phyloP scores from a whole-genome alignment of 1,284 basidiomycete species.

The Trametes sp. region DNA sequence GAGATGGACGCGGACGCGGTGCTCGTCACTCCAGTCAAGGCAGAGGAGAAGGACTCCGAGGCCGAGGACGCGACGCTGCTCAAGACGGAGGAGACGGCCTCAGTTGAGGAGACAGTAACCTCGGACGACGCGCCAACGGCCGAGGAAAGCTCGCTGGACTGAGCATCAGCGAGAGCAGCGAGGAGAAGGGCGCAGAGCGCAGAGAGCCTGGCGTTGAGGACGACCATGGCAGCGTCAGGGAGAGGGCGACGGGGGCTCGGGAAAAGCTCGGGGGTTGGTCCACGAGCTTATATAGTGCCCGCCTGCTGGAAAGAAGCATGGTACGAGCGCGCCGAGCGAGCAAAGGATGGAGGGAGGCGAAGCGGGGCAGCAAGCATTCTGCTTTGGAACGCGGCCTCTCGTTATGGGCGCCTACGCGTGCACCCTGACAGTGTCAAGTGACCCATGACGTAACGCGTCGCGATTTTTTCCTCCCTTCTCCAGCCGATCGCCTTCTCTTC shows the following conservation, averaged over 20 bases:
- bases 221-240: conserved; percentile 24
- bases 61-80: neutral
- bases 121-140: neutral
- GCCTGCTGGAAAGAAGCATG: neutral
- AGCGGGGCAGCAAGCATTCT: neutral
- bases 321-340: neutral
- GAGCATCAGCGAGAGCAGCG: conserved; percentile 23
- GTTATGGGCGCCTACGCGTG: conserved; percentile 10
- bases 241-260: conserved; percentile 12
- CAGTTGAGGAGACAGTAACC: conserved; percentile 9
- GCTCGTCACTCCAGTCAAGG: neutral
- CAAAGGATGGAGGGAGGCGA: neutral
- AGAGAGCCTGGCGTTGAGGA: conserved; percentile 29
- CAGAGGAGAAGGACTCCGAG: neutral
- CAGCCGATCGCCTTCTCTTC: conserved; percentile 7
- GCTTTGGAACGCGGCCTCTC: neutral
- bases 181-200: conserved; percentile 30
- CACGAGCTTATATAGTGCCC: conserved; percentile 12
- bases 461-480: neutral
- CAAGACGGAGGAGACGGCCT: conserved; percentile 5
- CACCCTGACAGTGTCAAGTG: conserved; percentile 14
- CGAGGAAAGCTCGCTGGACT: conserved; percentile 10
- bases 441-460: conserved; percentile 24
- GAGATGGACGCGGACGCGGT: neutral
- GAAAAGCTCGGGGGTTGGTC: conserved; percentile 18